Conservation (phyloP, 306 rosid genomes). For the Ormosia emarginata region DNA sequence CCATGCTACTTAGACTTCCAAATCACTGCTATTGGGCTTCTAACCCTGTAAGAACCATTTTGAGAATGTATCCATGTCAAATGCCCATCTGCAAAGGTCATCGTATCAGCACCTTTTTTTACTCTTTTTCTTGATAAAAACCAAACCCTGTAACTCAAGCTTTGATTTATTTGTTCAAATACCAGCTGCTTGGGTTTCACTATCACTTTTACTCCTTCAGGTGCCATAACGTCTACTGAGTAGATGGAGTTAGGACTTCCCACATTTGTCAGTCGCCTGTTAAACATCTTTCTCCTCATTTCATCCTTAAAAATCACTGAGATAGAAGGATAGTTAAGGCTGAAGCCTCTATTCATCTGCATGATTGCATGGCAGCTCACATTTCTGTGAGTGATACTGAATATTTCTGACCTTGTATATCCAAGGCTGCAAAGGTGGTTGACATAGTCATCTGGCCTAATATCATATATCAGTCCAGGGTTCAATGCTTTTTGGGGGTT, state of each 20-base stretch:
- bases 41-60: constrained; percentile 53
- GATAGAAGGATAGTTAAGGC: constrained; percentile 83
- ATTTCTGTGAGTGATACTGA: constrained; percentile 69
- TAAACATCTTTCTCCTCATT: constrained; percentile 43
- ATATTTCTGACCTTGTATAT: constrained; percentile 57
- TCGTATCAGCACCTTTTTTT: neutral
- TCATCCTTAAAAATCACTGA: constrained; percentile 58
- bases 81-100: constrained; percentile 57
- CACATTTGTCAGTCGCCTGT: constrained; percentile 63
- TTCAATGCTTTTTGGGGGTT: constrained; percentile 66
- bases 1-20: constrained; percentile 48
- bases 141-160: constrained; percentile 59
- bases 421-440: constrained; percentile 80
- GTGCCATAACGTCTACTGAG: constrained; percentile 62
- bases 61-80: constrained; percentile 65
- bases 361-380: constrained; percentile 59
- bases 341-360: constrained; percentile 63
- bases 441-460: constrained; percentile 61
- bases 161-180: constrained; percentile 51
- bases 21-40: constrained; percentile 82
- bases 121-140: constrained; percentile 60
- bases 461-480: constrained; percentile 79
- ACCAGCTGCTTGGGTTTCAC: constrained; percentile 59
- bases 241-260: constrained; percentile 71
- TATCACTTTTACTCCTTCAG: constrained; percentile 63